phyloP scores from a whole-genome alignment of 164 flowering plant genomes.

The Sedum album region DNA sequence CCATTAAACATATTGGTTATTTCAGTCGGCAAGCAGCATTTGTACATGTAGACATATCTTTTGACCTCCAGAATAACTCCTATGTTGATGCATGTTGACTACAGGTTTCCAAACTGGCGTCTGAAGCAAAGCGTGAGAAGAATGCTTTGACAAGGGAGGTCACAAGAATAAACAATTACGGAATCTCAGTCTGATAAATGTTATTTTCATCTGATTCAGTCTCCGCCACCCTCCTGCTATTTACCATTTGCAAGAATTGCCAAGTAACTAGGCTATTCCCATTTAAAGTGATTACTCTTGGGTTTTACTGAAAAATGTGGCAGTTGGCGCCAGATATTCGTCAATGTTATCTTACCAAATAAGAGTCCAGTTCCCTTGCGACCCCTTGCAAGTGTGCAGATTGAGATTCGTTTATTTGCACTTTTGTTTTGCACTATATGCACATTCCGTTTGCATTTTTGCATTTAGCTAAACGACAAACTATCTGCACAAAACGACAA shows the following conservation, averaged over 20 bases:
- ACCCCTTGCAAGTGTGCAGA: no score
- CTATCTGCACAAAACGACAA: no score
- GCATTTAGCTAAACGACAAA: no score
- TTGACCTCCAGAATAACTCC: neutral
- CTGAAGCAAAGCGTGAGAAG: constrained; percentile 55
- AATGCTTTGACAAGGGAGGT: constrained; percentile 58
- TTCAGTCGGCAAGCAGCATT: neutral
- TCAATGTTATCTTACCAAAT: no score
- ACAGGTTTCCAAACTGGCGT: constrained; percentile 70
- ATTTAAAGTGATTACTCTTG: no score
- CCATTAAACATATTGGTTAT: constrained; percentile 1
- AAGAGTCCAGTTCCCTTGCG: no score
- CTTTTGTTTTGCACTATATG: no score
- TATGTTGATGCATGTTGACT: constrained; percentile 2
- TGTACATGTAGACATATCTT: constrained; percentile 3
- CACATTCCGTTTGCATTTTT: no score
- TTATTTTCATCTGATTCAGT: neutral
- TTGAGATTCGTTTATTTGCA: no score
- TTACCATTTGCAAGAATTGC: neutral
- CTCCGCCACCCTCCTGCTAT: neutral
- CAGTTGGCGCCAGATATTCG: no score
- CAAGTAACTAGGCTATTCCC: neutral
- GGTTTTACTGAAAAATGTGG: no score
- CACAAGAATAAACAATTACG: constrained; percentile 71
- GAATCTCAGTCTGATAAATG: constrained; percentile 61